Evolutionary conservation across 805 yeast genomes (phyloP).

Genomic region (Tetrapisispora arboricola): DNA sequence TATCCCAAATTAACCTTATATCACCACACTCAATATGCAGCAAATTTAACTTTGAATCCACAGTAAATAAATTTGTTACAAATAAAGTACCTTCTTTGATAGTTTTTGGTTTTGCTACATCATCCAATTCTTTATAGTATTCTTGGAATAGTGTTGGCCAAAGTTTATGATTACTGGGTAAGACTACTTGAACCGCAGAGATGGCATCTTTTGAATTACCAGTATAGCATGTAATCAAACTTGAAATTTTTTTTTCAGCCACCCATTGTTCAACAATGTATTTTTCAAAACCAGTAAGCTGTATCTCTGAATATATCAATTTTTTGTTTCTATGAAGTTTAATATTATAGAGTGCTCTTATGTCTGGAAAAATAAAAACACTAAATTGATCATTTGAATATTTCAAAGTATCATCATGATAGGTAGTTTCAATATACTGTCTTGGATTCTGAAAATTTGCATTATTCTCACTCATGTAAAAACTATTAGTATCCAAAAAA

Average conservation of each 20-base stretch:
- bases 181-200: slow-evolving; percentile 51
- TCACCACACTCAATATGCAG: slow-evolving; percentile 61
- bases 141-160: slow-evolving; percentile 39
- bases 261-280: slow-evolving; percentile 96
- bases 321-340: slow-evolving; percentile 33
- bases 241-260: slow-evolving; percentile 52
- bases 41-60: slow-evolving; percentile 65
- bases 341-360: slow-evolving; percentile 41
- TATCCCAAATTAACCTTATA: slow-evolving; percentile 38
- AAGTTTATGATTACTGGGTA: slow-evolving; percentile 22
- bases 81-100: slow-evolving; percentile 53
- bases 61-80: slow-evolving; percentile 71
- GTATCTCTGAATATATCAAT: slow-evolving; percentile 36
- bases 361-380: slow-evolving; percentile 43
- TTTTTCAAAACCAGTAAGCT: slow-evolving; percentile 68
- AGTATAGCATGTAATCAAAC: slow-evolving; percentile 71
- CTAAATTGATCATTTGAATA: not conserved
- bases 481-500: no score
- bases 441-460: not conserved
- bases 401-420: not conserved
- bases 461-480: not conserved
- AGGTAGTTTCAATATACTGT: not conserved
- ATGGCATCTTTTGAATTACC: slow-evolving; percentile 67
- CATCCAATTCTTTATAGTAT: slow-evolving; percentile 55
- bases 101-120: slow-evolving; percentile 59